A percentile compares a stretch with the other conserved stretches of the same genome.
phyloP scores from a whole-genome alignment of 805 yeast species.

The Myxozyma kluyveri region DNA sequence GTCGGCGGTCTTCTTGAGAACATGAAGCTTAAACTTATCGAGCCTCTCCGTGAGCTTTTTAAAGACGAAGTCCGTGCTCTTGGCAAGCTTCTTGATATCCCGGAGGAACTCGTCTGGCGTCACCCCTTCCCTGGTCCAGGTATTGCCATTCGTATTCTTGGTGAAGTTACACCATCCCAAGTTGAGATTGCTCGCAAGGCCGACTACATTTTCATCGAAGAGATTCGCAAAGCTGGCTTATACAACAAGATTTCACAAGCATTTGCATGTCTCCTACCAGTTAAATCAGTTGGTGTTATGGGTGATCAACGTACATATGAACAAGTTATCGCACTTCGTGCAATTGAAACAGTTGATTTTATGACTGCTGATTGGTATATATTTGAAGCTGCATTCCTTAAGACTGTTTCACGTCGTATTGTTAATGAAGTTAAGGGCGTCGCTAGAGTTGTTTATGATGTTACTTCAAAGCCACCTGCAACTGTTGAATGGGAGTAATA shows the following conservation, averaged over 20 bases:
- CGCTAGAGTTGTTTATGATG: conserved; percentile 97
- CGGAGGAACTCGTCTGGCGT: conserved; percentile 98
- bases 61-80: conserved; percentile 97
- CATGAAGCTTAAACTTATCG: conserved; percentile 97
- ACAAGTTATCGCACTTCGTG: conserved; percentile 98
- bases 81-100: conserved; percentile 92
- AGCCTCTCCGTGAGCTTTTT: conserved; percentile 97
- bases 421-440: conserved; percentile 99
- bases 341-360: conserved; percentile 95
- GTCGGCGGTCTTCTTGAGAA: conserved; percentile 97
- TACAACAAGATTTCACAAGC: conserved; percentile 95
- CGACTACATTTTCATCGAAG: conserved; percentile 92
- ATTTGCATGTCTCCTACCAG: conserved; percentile 94
- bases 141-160: conserved; percentile 95
- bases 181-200: conserved; percentile 97
- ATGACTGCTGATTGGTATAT: conserved; percentile 99
- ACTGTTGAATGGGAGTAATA: conserved; percentile 97
- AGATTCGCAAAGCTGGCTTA: conserved; percentile 88
- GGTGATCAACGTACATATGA: conserved; percentile 99
- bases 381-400: conserved; percentile 87
- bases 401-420: conserved; percentile 89
- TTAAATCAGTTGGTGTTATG: conserved; percentile 98
- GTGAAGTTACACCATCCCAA: conserved; percentile 92
- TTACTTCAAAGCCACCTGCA: conserved; percentile 99
- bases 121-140: conserved; percentile 99